Base-by-base conservation (phyloP, 352 stramenopile genomes). In the Stephanocyclus meneghinianus region DNA sequence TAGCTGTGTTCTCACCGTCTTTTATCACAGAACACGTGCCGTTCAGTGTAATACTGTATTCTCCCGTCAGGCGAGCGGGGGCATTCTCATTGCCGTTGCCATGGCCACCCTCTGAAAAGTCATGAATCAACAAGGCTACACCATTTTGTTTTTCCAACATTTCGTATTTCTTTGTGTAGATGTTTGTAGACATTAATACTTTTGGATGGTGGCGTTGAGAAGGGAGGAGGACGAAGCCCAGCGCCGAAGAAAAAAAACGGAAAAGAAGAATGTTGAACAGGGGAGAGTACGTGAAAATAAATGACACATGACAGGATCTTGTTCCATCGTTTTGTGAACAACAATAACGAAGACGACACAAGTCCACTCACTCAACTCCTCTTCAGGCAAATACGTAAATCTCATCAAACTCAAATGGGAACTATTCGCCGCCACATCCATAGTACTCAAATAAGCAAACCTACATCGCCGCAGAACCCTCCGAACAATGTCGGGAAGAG, bases 31-130 rank as follows among this genome's bases (percentile, higher is more conserved):
- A 78, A 70, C 79, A 87, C 15, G 62, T 77, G 32, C 80, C 76
- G 69, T 89, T 85, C 50, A 89, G 55, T 2, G 79, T 89, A 67
- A 89, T 89, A 35, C 74, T 85, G 71, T 85, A 83, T 42, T 74
- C 71, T 3, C 73, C 68, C 32, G 71, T 80, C 53, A 78, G 67
- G 0, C 29, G 42, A 2, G 4, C 10, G 10, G 29, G 10, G 30
- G 16, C 9, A 30, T 51, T 21, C 21, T 21, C 30, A 10, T 50
- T 29, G 32, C 11, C 40, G 16, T 5, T 37, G n/a, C 18, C 37
- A 18, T 13, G 6, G 50, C 21, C 29, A n/a, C 42, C 50, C 42
- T 69, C 53, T 21, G 59, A 56, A 71, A 89, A 89, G 60, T 89
- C 83, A 74, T 89, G 83, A 10, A 89, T 66, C 44, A 89, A 56